Evolutionary conservation across 1,284 basidiomycete species (phyloP).

Genomic region (Leccinum fuscescens): DNA sequence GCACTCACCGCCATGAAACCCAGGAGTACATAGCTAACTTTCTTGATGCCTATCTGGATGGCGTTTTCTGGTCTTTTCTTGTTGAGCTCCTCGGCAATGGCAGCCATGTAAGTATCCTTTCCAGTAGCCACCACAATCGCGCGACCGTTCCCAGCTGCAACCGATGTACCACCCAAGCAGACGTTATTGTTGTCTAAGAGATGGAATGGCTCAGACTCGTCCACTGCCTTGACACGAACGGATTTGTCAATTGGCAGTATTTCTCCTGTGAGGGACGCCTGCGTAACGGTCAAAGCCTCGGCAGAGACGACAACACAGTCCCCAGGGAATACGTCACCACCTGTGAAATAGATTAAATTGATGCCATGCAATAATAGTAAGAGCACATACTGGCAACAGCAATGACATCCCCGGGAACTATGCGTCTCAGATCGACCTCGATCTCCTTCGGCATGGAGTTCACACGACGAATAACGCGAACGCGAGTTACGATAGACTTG

Average conservation of each 20-base stretch:
- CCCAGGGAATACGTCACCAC: conserved; percentile 34
- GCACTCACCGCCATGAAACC: conserved; percentile 30
- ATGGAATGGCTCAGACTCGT: conserved; percentile 23
- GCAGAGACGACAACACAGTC: conserved; percentile 32
- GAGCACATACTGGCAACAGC: conserved; percentile 28
- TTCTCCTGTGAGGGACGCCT: conserved; percentile 34
- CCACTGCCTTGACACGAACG: conserved; percentile 14
- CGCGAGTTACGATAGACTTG: conserved; percentile 32
- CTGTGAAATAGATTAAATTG: conserved; percentile 7
- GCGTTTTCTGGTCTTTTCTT: conserved; percentile 30
- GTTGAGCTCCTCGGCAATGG: conserved; percentile 34
- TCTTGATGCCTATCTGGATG: conserved; percentile 32
- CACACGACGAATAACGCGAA: conserved; percentile 30
- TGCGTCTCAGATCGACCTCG: conserved; percentile 28
- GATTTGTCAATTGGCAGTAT: conserved; percentile 30
- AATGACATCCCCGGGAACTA: conserved; percentile 32
- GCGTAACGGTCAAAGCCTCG: conserved; percentile 29
- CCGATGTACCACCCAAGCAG: conserved; percentile 33
- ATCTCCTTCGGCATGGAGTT: conserved; percentile 23
- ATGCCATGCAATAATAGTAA: not conserved
- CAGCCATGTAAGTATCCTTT: conserved; percentile 33
- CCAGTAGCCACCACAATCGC: conserved; percentile 32
- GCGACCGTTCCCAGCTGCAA: conserved; percentile 30
- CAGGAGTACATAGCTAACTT: conserved; percentile 33
- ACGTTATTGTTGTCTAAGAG: conserved; percentile 31